phyloP scores from a whole-genome alignment of 2,329 filamentous ascomycete genomes.

The Teratosphaeria gauchensis region DNA sequence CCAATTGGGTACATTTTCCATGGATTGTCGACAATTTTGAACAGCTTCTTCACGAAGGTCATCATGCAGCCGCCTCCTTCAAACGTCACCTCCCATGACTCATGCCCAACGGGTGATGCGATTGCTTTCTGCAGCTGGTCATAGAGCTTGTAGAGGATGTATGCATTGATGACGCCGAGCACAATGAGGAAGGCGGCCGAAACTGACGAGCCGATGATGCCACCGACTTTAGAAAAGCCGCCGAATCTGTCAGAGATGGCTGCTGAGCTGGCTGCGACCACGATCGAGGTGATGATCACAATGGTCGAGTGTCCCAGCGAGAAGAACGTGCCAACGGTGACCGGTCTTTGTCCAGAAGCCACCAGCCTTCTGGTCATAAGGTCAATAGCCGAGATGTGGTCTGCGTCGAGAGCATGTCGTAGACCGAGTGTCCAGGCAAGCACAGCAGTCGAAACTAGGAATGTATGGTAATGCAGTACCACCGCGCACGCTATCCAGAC shows the following conservation, averaged over 20 bases:
- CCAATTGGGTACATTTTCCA: conserved; percentile 98
- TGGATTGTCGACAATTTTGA: conserved; percentile 60
- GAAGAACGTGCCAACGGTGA: conserved; percentile 91
- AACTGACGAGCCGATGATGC: conserved; percentile 81
- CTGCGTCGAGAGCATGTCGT: conserved; percentile 93
- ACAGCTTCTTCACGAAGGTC: conserved; percentile 61
- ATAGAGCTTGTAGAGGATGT: conserved; percentile 74
- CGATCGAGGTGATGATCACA: conserved; percentile 79
- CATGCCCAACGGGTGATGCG: conserved; percentile 29
- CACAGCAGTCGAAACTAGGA: conserved; percentile 68
- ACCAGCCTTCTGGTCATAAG: conserved; percentile 86
- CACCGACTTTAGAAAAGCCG: conserved; percentile 68
- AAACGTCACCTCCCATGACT: conserved; percentile 49
- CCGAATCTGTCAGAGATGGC: conserved; percentile 74
- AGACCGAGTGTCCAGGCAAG: conserved; percentile 83
- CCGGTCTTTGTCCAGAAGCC: conserved; percentile 72
- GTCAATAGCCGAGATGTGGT: conserved; percentile 87
- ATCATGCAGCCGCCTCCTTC: conserved; percentile 71
- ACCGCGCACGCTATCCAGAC: conserved; percentile 51
- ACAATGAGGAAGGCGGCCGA: conserved; percentile 75
- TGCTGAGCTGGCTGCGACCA: conserved; percentile 82
- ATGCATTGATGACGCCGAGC: conserved; percentile 73
- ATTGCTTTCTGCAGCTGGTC: conserved; percentile 56
- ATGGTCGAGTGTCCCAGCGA: conserved; percentile 90
- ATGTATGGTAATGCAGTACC: conserved; percentile 37